Percentiles rank a stretch among this genome's conserved stretches.
Conservation (phyloP, 345 rosid species). For the Lagerstroemia speciosa region DNA sequence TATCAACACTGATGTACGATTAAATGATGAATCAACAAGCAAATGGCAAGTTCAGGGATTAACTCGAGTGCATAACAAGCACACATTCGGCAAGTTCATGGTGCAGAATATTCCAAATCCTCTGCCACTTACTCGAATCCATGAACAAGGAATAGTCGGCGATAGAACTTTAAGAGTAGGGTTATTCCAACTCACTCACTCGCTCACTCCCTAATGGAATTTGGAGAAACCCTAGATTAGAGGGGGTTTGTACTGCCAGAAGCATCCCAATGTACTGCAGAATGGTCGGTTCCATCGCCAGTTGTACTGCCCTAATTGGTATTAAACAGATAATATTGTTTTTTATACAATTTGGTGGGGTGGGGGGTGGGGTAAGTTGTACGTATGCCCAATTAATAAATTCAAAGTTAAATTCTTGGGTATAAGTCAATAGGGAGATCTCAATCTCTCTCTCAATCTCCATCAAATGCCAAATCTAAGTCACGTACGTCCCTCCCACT, state of each 20-base stretch:
- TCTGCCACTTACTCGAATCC: no score
- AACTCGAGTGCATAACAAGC: no score
- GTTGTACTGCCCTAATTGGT: neutral
- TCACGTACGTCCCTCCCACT: neutral
- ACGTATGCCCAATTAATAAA: neutral
- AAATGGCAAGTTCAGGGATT: no score
- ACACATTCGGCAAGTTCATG: no score
- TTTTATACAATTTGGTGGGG: neutral
- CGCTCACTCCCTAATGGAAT: no score
- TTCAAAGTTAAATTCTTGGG: neutral
- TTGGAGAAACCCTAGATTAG: no score
- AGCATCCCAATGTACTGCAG: neutral
- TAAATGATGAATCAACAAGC: no score
- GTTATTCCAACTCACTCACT: no score
- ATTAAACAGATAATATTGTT: neutral
- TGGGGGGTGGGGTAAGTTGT: neutral
- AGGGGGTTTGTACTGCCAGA: slow-evolving; percentile 1
- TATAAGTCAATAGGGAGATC: neutral
- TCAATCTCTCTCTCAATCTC: neutral
- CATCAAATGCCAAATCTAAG: neutral
- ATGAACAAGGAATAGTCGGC: no score
- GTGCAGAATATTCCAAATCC: no score
- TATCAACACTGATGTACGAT: no score
- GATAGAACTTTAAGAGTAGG: no score
- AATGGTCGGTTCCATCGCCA: neutral